phyloP scores from a whole-genome alignment of 1,284 basidiomycete species.

The Tetrapyrgos nigripes region DNA sequence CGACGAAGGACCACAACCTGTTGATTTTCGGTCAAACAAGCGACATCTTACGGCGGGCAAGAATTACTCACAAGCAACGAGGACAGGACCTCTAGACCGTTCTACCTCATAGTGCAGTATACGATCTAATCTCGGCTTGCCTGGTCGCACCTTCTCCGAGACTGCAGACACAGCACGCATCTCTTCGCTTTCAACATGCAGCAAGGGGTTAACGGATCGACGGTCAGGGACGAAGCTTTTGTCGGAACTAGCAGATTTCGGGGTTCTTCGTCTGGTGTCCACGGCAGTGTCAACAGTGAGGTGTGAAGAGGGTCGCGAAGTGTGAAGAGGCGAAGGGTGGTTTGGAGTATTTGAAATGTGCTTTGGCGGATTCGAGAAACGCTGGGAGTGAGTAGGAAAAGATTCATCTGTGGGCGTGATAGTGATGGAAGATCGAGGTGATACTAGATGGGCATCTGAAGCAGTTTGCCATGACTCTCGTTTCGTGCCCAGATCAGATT shows the following conservation, averaged over 20 bases:
- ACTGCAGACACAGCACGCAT: conserved; percentile 70
- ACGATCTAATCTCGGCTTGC: conserved; percentile 75
- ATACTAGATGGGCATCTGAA: conserved; percentile 9
- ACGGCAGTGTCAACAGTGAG: neutral
- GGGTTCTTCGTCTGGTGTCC: neutral
- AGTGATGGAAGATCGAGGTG: conserved; percentile 5
- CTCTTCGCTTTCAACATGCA: conserved; percentile 73
- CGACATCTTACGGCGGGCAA: neutral
- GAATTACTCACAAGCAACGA: conserved; percentile 69
- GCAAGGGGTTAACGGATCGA: neutral
- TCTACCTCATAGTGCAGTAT: conserved; percentile 75
- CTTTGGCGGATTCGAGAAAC: neutral
- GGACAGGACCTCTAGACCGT: conserved; percentile 57
- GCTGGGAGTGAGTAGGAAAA: neutral
- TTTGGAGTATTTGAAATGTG: neutral
- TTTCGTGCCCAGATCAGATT: conserved; percentile 10
- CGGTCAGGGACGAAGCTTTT: neutral
- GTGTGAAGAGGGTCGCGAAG: neutral
- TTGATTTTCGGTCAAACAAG: conserved; percentile 1
- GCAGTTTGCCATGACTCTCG: conserved; percentile 9
- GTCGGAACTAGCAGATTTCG: neutral
- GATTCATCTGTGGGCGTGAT: neutral
- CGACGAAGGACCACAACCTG: conserved; percentile 79
- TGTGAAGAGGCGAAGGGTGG: neutral
- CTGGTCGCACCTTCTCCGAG: conserved; percentile 74